A percentile compares a stretch with the other conserved stretches of the same genome.
Conservation (phyloP, 2,329 filamentous ascomycete species). For the Fusarium haematococcum region DNA sequence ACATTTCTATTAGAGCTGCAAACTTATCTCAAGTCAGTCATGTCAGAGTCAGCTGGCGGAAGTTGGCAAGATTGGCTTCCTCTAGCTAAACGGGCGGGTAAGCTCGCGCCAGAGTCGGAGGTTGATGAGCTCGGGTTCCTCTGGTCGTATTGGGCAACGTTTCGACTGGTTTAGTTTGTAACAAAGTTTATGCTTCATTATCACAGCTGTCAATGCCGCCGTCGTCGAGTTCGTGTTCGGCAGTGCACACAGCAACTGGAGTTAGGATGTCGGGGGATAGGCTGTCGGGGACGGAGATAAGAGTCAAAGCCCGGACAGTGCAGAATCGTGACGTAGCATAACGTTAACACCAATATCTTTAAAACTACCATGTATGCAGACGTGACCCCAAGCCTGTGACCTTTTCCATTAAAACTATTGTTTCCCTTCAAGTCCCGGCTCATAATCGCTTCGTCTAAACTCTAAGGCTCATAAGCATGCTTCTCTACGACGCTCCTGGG, state of each 20-base stretch:
- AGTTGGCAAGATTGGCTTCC: background rate
- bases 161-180: background rate
- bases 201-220: too few relatives aligned
- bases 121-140: background rate
- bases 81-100: background rate
- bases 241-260: background rate
- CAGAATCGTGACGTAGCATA: background rate
- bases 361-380: background rate
- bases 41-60: background rate
- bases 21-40: background rate
- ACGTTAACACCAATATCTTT: background rate
- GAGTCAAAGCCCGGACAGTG: background rate
- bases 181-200: background rate
- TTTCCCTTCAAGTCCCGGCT: background rate
- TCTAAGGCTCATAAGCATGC: background rate
- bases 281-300: background rate
- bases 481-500: slow-evolving; percentile 20
- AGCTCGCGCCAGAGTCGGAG: background rate
- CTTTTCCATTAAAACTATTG: background rate
- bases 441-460: background rate
- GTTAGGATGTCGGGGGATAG: background rate
- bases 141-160: background rate
- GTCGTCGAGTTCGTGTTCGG: background rate
- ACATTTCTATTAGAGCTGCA: background rate
- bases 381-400: background rate